Evolutionary conservation across 352 stramenopile genomes (phyloP).

Genomic region (Globisporangium perplexum): DNA sequence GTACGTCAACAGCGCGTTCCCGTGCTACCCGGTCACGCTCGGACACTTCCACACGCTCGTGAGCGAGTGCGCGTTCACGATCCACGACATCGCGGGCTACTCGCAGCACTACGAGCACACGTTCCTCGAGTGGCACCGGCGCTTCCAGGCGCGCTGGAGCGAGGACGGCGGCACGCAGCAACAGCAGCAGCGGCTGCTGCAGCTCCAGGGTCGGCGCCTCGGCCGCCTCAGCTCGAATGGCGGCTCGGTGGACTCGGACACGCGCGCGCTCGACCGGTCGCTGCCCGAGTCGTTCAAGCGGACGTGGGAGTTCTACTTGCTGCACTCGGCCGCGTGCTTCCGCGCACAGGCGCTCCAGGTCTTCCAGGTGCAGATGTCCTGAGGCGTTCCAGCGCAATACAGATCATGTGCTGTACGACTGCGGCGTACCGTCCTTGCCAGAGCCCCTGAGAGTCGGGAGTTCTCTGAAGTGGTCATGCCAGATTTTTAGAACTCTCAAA

Average conservation of each 20-base stretch:
- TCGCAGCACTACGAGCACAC: slow-evolving; percentile 83
- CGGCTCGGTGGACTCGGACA: slow-evolving; percentile 5
- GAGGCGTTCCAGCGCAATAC: slow-evolving; percentile 1
- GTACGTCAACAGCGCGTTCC: slow-evolving; percentile 68
- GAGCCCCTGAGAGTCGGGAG: too few species aligned
- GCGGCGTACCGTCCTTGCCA: too few species aligned
- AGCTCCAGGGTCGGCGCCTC: slow-evolving; percentile 7
- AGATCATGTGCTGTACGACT: not conserved
- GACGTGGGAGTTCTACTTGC: slow-evolving; percentile 87
- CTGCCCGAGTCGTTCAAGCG: slow-evolving; percentile 77
- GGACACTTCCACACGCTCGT: slow-evolving; percentile 37
- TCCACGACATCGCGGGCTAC: slow-evolving; percentile 58
- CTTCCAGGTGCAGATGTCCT: slow-evolving; percentile 62
- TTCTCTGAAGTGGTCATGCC: too few species aligned
- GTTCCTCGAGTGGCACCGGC: slow-evolving; percentile 78
- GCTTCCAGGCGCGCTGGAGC: slow-evolving; percentile 60
- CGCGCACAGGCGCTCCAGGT: slow-evolving; percentile 59
- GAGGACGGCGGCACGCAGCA: slow-evolving; percentile 13
- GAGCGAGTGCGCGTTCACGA: slow-evolving; percentile 47
- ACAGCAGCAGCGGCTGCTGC: slow-evolving; percentile 1
- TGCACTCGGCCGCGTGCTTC: slow-evolving; percentile 84
- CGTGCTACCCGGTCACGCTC: slow-evolving; percentile 53
- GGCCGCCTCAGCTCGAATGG: slow-evolving; percentile 4
- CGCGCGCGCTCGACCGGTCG: slow-evolving; percentile 13
- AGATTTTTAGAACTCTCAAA: too few species aligned